Evolutionary conservation across 2,329 filamentous ascomycete genomes (phyloP).

Genomic region (Coniochaeta hoffmannii): DNA sequence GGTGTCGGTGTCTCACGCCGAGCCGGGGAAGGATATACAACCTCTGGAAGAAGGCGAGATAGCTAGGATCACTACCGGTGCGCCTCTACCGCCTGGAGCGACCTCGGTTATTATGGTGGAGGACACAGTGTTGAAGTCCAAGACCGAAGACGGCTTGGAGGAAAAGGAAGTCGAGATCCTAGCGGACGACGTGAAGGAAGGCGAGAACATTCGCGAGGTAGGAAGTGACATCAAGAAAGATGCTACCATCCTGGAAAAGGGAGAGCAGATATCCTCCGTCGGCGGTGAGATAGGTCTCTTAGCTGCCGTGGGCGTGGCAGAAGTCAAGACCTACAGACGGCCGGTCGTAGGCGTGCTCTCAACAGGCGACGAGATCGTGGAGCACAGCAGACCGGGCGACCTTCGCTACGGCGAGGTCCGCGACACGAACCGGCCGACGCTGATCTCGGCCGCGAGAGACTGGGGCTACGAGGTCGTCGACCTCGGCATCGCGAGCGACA

Average conservation of each 20-base stretch:
- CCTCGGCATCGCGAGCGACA: constrained; percentile 76
- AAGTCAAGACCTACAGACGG: constrained; percentile 65
- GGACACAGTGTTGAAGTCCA: constrained; percentile 70
- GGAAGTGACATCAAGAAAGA: constrained; percentile 77
- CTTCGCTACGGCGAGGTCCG: constrained; percentile 78
- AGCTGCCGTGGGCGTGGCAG: constrained; percentile 69
- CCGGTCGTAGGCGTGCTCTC: constrained; percentile 82
- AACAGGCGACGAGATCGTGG: constrained; percentile 89
- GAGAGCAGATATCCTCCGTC: constrained; percentile 75
- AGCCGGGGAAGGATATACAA: constrained; percentile 54
- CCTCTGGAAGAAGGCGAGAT: constrained; percentile 66
- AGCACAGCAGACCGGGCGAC: constrained; percentile 54
- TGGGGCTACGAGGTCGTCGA: constrained; percentile 77
- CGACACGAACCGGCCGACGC: constrained; percentile 85
- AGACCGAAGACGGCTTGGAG: constrained; percentile 73
- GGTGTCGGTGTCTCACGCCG: constrained; percentile 76
- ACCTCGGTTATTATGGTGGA: constrained; percentile 96
- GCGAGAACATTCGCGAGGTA: constrained; percentile 85
- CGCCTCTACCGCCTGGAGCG: constrained; percentile 79
- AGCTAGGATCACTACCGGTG: constrained; percentile 88
- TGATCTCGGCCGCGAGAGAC: constrained; percentile 68
- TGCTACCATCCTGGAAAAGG: constrained; percentile 63
- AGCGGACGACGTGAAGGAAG: constrained; percentile 63
- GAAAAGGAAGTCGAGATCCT: constrained; percentile 85
- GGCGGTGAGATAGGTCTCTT: constrained; percentile 90